phyloP scores from a whole-genome alignment of 768 basidiomycete genomes.

The Ramaria rubella region DNA sequence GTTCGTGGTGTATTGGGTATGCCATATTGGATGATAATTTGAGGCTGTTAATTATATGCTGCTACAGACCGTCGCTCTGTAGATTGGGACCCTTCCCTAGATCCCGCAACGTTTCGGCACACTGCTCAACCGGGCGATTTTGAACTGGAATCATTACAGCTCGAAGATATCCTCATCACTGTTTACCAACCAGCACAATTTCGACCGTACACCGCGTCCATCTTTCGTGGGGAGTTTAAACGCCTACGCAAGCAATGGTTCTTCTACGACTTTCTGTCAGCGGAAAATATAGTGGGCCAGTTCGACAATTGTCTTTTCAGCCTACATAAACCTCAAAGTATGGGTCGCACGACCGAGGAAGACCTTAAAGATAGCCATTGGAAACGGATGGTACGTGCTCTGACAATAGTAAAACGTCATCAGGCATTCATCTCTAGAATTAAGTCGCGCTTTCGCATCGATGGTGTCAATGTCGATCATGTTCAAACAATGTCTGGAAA shows the following conservation, averaged over 20 bases:
- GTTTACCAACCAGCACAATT: conserved; percentile 92
- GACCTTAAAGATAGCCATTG: conserved; percentile 79
- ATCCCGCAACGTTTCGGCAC: conserved; percentile 79
- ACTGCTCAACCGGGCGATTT: conserved; percentile 75
- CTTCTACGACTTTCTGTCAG: conserved; percentile 91
- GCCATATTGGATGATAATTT: conserved; percentile 19
- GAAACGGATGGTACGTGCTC: conserved; percentile 73
- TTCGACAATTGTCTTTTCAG: conserved; percentile 98
- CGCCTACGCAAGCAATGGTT: conserved; percentile 88
- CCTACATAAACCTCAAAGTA: conserved; percentile 91
- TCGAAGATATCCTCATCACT: conserved; percentile 91
- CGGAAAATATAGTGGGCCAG: conserved; percentile 94
- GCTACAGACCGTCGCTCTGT: conserved; percentile 77
- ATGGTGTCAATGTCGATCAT: conserved; percentile 95
- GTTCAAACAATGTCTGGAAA: conserved; percentile 75
- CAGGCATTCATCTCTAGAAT: conserved; percentile 11
- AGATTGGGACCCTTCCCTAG: conserved; percentile 75
- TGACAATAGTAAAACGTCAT: conserved; percentile 2
- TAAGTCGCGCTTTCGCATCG: conserved; percentile 91
- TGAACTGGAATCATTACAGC: conserved; percentile 78
- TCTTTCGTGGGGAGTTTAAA: conserved; percentile 87
- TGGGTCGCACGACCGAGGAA: conserved; percentile 82
- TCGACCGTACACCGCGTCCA: conserved; percentile 84
- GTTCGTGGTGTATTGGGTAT: conserved; percentile 88
- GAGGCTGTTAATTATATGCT: background rate